A percentile compares a stretch with the other conserved stretches of the same genome.
These are phyloP conservation scores for Saccharomyces eubayanus DNA, from an alignment of 805 yeast species.

Conservation along the genomic window DNA sequence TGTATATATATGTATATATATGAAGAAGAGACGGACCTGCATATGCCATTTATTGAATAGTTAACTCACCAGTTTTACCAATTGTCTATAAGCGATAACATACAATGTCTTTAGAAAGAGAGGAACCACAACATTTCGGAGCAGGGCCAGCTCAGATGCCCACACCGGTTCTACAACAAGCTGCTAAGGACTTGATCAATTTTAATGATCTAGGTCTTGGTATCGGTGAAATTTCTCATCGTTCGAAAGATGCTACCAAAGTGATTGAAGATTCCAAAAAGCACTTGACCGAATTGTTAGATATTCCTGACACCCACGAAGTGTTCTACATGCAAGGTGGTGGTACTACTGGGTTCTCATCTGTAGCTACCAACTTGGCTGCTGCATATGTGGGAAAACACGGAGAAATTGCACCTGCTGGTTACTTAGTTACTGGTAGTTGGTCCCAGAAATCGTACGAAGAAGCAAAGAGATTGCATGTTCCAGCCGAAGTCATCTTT, in stretches of 20 bases:
- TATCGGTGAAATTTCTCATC: conserved; percentile 92
- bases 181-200: conserved; percentile 73
- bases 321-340: conserved; percentile 96
- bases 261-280: conserved; percentile 72
- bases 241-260: conserved; percentile 72
- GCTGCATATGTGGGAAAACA: conserved; percentile 66
- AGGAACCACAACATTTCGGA: conserved; percentile 78
- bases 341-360: conserved; percentile 92
- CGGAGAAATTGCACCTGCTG: conserved; percentile 71
- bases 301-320: conserved; percentile 87
- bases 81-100: neutral
- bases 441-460: conserved; percentile 88
- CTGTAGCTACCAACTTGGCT: conserved; percentile 71
- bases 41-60: neutral
- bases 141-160: conserved; percentile 99
- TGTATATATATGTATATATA: neutral
- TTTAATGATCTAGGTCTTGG: conserved; percentile 72
- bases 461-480: conserved; percentile 80
- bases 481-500: conserved; percentile 59
- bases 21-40: neutral
- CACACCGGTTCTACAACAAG: conserved; percentile 72
- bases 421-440: conserved; percentile 83
- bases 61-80: neutral
- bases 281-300: conserved; percentile 53
- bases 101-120: conserved; percentile 41